Conservation (phyloP, 2,329 filamentous ascomycete genomes). For the Trichoderma citrinoviride region DNA sequence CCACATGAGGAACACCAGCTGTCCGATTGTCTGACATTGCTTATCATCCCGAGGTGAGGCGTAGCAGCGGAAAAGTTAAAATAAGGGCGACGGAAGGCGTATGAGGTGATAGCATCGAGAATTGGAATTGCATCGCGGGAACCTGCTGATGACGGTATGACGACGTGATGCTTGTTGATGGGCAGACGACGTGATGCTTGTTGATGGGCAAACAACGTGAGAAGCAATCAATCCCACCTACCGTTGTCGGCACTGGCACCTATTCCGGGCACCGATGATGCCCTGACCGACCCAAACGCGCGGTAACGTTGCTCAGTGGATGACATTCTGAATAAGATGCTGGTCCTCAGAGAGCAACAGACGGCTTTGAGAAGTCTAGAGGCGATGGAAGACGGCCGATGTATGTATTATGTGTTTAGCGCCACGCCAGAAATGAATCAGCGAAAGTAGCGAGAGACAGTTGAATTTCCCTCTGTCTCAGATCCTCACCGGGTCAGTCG, state of each 20-base stretch:
- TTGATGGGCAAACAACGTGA: too few species aligned
- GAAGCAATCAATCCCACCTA: too few species aligned
- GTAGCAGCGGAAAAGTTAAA: background rate
- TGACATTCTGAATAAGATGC: background rate
- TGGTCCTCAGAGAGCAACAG: background rate
- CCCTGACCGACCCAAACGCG: background rate
- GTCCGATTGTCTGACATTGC: conserved; percentile 4
- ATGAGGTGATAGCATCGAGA: background rate
- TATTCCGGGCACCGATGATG: background rate
- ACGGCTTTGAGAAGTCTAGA: background rate
- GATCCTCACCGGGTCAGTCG: background rate
- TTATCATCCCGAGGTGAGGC: background rate
- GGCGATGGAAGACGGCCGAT: background rate
- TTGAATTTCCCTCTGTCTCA: conserved; percentile 10
- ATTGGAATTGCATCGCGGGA: too few species aligned
- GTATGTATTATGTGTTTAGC: background rate
- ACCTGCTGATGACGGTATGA: too few species aligned
- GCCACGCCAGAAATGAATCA: conserved; percentile 13
- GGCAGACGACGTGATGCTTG: too few species aligned
- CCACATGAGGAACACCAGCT: background rate
- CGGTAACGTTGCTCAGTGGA: background rate
- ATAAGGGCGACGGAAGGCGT: background rate
- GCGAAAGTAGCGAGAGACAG: conserved; percentile 8
- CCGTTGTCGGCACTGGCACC: too few species aligned
- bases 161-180: too few species aligned